Evolutionary conservation across 257 asterid genomes (phyloP), one percentile per base, ranked within the genome.

Genomic region (Primulina tabacum): DNA sequence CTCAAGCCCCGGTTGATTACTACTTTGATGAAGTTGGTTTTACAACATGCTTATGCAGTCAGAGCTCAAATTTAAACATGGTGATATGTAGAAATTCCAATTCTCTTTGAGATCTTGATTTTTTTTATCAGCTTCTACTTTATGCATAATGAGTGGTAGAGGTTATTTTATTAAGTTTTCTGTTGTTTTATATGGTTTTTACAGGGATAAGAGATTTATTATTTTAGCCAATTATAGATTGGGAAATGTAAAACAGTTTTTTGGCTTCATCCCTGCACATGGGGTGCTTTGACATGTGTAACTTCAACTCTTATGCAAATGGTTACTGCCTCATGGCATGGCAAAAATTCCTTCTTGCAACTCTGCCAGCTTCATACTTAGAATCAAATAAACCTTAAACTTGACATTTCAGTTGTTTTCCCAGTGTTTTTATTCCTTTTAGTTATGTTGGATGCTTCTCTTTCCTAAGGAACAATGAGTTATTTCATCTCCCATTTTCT

Each of bases 61-160:
- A 7, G 63, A 58, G 56, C 17, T 18, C 37, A 28, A 20, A 20
- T 38, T 57, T 26, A 10, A 14, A 29, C 43, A 53, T 9, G 28
- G 55, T 21, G 29, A 18, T 60, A 12, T 4, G 26, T 40, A 35
- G 60, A 29, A 50, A 20, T 58, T 35, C 35, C 32, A 47, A 9
- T 21, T 11, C 53, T 70, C 52, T 47, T 66, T 32, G 35, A 59
- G 65, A 60, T 52, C 29, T 52, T 68, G 24, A 57, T 65, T 56
- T 64, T 10, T 21, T 10, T 6, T 5, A 35, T 35, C 40, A 35
- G 40, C 40, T 32, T 67, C 56, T 20, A n/a, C 16, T 18, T 33
- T 43, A 30, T 1, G 34, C 28, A 62, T 14, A 57, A 12, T 5
- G 17, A 38, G 59, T 18, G 18, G 33, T 30, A 8, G n/a, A 67